Conservation (phyloP, 2,329 filamentous ascomycete species). For the Aspergillus ibericus region DNA sequence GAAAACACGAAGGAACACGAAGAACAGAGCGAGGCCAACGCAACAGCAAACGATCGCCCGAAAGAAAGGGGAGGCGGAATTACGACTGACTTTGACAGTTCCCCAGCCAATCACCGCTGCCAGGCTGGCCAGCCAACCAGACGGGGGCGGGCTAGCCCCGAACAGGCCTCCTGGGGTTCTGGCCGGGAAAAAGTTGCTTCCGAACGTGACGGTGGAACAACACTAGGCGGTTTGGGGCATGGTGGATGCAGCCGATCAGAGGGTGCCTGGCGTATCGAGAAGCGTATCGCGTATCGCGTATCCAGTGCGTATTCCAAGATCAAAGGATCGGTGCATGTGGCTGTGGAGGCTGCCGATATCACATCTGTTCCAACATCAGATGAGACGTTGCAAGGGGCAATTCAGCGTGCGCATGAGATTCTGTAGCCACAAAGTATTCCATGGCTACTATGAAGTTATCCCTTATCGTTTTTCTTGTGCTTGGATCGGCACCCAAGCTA, state of each 20-base stretch:
- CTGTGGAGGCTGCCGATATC: background rate
- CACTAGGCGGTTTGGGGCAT: background rate
- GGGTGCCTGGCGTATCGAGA: background rate
- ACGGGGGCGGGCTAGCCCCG: conserved; percentile 8
- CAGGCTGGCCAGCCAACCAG: conserved; percentile 9
- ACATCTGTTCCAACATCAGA: background rate
- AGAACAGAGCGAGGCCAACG: conserved; percentile 7
- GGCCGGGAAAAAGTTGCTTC: background rate
- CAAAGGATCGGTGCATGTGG: background rate
- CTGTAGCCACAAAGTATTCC: background rate
- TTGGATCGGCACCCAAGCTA: background rate
- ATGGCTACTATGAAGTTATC: too few relatives aligned
- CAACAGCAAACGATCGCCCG: conserved; percentile 10
- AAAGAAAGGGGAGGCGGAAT: conserved; percentile 25
- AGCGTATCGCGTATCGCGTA: background rate
- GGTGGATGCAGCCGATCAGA: background rate
- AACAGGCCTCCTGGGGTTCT: conserved; percentile 14
- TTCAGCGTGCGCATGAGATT: background rate
- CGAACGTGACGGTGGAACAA: conserved; percentile 9
- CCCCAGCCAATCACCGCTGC: conserved; percentile 18
- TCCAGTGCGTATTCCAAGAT: background rate
- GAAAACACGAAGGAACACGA: conserved; percentile 1
- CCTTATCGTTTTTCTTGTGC: background rate
- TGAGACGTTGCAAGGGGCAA: background rate
- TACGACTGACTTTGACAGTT: conserved; percentile 17